Evolutionary conservation across 257 asterid species (phyloP).

Genomic region (Thymus quinquecostatus): DNA sequence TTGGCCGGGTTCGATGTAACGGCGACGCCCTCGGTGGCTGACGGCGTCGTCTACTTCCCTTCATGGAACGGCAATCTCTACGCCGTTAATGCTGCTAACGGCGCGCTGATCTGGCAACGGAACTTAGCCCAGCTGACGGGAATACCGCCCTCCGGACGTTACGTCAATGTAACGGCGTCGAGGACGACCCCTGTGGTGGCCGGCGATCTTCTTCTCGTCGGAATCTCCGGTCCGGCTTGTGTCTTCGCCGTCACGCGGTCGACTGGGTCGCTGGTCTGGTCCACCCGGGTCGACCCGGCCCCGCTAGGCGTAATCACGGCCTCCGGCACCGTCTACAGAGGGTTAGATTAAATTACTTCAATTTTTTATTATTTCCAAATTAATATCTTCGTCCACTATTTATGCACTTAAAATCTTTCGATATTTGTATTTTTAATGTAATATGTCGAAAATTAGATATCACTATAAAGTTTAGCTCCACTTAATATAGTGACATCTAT

Average conservation of each 20-base stretch:
- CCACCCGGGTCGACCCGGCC: constrained; percentile 52
- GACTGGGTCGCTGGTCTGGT: constrained; percentile 62
- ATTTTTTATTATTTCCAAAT: too few relatives aligned
- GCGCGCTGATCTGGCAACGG: constrained; percentile 62
- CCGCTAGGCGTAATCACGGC: constrained; percentile 50
- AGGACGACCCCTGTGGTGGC: constrained; percentile 76
- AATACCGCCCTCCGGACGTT: constrained; percentile 41
- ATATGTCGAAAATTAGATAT: too few relatives aligned
- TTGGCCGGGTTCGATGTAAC: constrained; percentile 71
- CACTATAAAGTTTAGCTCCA: too few relatives aligned
- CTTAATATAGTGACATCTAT: too few relatives aligned
- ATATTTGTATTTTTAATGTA: too few relatives aligned
- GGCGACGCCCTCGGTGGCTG: constrained; percentile 67
- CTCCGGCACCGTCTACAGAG: constrained; percentile 53
- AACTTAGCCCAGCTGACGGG: constrained; percentile 60
- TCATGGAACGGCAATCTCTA: constrained; percentile 80
- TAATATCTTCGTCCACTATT: too few relatives aligned
- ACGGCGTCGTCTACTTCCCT: constrained; percentile 65
- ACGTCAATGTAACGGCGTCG: constrained; percentile 55
- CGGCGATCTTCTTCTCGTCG: constrained; percentile 48
- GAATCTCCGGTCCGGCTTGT: constrained; percentile 64
- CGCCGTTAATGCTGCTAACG: constrained; percentile 58
- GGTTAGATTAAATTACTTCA: constrained; percentile 39
- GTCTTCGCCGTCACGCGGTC: constrained; percentile 55
- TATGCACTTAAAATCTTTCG: too few relatives aligned